Evolutionary conservation across 805 yeast species (phyloP).

Genomic region (Phaffomyces antillensis): DNA sequence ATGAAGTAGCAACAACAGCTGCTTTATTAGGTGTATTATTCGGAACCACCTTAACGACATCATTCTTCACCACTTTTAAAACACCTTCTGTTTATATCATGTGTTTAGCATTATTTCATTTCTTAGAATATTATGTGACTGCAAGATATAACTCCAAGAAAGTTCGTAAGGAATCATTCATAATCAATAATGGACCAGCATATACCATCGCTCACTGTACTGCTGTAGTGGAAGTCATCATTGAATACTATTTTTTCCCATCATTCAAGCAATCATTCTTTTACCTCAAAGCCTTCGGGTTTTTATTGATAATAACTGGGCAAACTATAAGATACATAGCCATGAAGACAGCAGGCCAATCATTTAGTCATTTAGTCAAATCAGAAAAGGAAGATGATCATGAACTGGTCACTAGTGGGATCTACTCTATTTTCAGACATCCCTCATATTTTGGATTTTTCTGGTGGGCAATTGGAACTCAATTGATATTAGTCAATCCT

Average conservation of each 20-base stretch:
- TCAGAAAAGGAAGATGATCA: conserved; percentile 47
- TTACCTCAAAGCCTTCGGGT: conserved; percentile 35
- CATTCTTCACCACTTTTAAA: conserved; percentile 24
- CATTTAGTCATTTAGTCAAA: conserved; percentile 79
- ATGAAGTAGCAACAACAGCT: conserved; percentile 38
- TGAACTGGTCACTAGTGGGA: conserved; percentile 61
- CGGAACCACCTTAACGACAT: conserved; percentile 31
- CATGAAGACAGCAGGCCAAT: conserved; percentile 81
- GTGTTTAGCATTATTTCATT: conserved; percentile 59
- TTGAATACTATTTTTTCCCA: conserved; percentile 36
- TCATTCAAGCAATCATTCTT: conserved; percentile 20
- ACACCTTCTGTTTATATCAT: conserved; percentile 43
- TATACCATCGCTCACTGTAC: conserved; percentile 51
- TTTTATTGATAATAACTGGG: conserved; percentile 44
- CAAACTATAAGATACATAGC: conserved; percentile 67
- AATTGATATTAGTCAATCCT: conserved; percentile 62
- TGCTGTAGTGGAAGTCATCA: conserved; percentile 43
- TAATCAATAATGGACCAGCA: conserved; percentile 54
- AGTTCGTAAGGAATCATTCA: conserved; percentile 63
- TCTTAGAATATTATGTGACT: conserved; percentile 75
- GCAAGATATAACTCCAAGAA: conserved; percentile 63
- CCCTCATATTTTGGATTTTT: conserved; percentile 91
- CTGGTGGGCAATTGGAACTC: conserved; percentile 90
- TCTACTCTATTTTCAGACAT: conserved; percentile 65
- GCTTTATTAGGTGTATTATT: conserved; percentile 34